phyloP scores from a whole-genome alignment of 164 flowering plant genomes.

The Berberis thunbergii region DNA sequence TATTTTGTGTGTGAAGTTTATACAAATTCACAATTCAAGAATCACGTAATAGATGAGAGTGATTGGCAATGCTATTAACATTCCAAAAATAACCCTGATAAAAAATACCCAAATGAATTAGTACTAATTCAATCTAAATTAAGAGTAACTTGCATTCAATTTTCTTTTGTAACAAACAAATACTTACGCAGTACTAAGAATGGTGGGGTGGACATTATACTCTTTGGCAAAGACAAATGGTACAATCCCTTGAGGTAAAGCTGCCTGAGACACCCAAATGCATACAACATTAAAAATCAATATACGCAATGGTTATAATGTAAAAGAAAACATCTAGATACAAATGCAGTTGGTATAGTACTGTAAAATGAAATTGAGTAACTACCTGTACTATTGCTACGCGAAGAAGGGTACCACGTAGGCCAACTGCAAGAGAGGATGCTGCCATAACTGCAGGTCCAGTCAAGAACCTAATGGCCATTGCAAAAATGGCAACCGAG shows the following conservation, averaged over 20 bases:
- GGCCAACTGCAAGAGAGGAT: conserved; percentile 72
- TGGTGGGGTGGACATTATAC: conserved; percentile 81
- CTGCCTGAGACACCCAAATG: conserved; percentile 37
- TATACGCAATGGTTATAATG: no score
- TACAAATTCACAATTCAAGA: conserved; percentile 38
- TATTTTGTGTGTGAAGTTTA: neutral
- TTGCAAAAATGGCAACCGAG: conserved; percentile 61
- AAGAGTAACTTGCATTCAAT: neutral
- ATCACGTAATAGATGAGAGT: conserved; percentile 69
- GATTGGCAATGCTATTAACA: conserved; percentile 79
- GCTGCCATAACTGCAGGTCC: conserved; percentile 95
- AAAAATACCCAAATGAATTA: neutral
- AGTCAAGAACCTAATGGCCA: conserved; percentile 83
- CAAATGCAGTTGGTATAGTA: no score
- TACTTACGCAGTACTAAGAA: conserved; percentile 77
- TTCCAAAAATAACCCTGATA: conserved; percentile 80
- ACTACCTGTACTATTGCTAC: conserved; percentile 87
- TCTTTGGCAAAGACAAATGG: conserved; percentile 89
- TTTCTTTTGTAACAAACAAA: no score
- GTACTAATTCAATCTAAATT: neutral
- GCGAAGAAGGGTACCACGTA: conserved; percentile 72
- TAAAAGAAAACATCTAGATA: no score
- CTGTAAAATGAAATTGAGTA: no score
- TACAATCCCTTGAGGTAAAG: conserved; percentile 90
- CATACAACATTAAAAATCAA: no score